Conservation (phyloP, 2,329 filamentous ascomycete genomes). For the Chaetomiaceae sp. region DNA sequence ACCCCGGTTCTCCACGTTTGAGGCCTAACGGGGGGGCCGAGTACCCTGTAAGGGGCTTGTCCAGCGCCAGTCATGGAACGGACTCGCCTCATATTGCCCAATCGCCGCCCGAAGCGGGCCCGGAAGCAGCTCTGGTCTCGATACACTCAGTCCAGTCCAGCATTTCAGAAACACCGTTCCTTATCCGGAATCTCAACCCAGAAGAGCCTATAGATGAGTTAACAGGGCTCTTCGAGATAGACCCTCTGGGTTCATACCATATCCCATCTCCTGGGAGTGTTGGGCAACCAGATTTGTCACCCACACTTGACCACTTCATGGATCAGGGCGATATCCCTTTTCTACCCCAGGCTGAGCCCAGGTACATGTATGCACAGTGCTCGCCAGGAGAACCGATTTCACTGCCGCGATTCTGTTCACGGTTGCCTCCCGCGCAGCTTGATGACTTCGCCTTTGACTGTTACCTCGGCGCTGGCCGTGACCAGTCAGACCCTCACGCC, state of each 20-base stretch:
- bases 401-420: conserved; percentile 17
- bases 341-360: neutral
- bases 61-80: too few species aligned
- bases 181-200: neutral
- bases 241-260: neutral
- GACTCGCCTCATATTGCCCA: too few species aligned
- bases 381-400: neutral
- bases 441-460: neutral
- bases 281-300: neutral
- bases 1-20: too few species aligned
- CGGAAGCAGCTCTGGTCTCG: too few species aligned
- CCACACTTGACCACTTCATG: conserved; percentile 5
- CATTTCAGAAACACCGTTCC: too few species aligned
- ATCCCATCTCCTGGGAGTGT: neutral
- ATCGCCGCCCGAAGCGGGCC: too few species aligned
- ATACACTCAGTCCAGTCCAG: too few species aligned
- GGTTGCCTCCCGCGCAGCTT: conserved; percentile 15
- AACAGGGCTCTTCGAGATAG: neutral
- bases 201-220: neutral
- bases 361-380: neutral
- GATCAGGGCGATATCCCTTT: neutral
- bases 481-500: neutral
- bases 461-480: neutral
- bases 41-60: too few species aligned
- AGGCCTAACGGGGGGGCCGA: too few species aligned